Conservation (phyloP, 352 stramenopile species). For the Blastocystis sp. region DNA sequence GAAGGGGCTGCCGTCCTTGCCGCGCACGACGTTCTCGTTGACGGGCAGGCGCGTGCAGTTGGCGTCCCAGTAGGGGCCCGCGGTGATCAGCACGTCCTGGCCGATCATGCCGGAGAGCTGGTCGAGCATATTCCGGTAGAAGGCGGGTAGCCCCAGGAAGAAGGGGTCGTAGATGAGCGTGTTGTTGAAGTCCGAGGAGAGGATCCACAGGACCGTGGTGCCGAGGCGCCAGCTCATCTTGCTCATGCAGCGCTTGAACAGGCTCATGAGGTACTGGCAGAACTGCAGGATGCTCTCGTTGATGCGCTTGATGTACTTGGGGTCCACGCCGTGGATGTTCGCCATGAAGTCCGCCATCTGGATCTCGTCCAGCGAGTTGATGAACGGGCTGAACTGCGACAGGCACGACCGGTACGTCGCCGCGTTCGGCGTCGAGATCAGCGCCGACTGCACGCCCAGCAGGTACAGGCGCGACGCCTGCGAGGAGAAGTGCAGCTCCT, state of each 20-base stretch:
- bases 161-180: conserved; percentile 67
- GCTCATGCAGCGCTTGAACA: conserved; percentile 49
- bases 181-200: conserved; percentile 68
- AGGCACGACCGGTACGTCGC: conserved; percentile 50
- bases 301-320: conserved; percentile 44
- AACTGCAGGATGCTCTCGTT: conserved; percentile 61
- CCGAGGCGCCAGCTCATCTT: conserved; percentile 53
- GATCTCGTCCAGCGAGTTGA: conserved; percentile 57
- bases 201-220: conserved; percentile 65
- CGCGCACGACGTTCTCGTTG: conserved; percentile 25
- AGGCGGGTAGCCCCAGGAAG: conserved; percentile 52
- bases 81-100: conserved; percentile 53
- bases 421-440: conserved; percentile 66
- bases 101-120: conserved; percentile 27
- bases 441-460: conserved; percentile 61
- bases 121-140: conserved; percentile 58
- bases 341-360: conserved; percentile 69
- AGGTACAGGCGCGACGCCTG: conserved; percentile 69
- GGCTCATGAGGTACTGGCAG: conserved; percentile 43
- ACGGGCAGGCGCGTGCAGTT: conserved; percentile 47
- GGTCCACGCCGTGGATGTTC: conserved; percentile 67
- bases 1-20: conserved; percentile 55
- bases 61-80: conserved; percentile 62
- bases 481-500: conserved; percentile 31
- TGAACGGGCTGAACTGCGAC: conserved; percentile 63